Conservation (phyloP, 75 land plant genomes). For the Adiantum capillusveneris region DNA sequence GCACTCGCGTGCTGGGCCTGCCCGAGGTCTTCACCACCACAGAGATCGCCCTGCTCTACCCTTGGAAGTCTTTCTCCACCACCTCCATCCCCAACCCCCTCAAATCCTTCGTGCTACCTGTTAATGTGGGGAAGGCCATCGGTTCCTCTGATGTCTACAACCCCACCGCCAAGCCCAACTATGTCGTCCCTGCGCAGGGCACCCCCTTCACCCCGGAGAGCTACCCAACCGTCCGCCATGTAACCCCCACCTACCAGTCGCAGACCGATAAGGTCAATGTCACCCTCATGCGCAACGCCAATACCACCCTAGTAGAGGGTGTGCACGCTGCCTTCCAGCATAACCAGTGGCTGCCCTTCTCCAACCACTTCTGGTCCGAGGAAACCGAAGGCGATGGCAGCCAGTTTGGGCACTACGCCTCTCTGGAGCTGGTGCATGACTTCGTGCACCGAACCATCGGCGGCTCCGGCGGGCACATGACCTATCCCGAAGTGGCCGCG, state of each 20-base stretch:
- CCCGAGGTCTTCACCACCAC: constrained; percentile 4
- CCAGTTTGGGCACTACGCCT: constrained; percentile 2
- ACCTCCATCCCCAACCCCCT: constrained; percentile 2
- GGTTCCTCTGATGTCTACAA: constrained; percentile 1
- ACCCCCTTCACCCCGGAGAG: not conserved
- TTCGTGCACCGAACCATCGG: constrained; percentile 1
- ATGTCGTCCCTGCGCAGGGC: constrained; percentile 1
- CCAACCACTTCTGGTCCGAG: too few relatives aligned
- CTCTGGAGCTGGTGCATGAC: constrained; percentile 6
- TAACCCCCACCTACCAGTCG: not conserved
- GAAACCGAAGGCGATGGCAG: not conserved
- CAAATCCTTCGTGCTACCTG: not conserved
- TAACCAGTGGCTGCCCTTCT: too few relatives aligned
- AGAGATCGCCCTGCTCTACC: not conserved
- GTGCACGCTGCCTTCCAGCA: too few relatives aligned
- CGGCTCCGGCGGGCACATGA: constrained; percentile 2
- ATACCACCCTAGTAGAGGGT: too few relatives aligned
- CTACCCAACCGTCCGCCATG: constrained; percentile 8
- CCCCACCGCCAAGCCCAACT: not conserved
- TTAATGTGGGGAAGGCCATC: not conserved
- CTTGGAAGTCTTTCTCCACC: constrained; percentile 1
- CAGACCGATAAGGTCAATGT: not conserved
- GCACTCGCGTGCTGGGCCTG: not conserved
- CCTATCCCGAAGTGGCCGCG: constrained; percentile 7
- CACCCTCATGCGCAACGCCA: too few relatives aligned